Evolutionary conservation across 2,329 filamentous ascomycete genomes (phyloP), one percentile per base, ranked within the genome.

Genomic region (Alternaria viburni): DNA sequence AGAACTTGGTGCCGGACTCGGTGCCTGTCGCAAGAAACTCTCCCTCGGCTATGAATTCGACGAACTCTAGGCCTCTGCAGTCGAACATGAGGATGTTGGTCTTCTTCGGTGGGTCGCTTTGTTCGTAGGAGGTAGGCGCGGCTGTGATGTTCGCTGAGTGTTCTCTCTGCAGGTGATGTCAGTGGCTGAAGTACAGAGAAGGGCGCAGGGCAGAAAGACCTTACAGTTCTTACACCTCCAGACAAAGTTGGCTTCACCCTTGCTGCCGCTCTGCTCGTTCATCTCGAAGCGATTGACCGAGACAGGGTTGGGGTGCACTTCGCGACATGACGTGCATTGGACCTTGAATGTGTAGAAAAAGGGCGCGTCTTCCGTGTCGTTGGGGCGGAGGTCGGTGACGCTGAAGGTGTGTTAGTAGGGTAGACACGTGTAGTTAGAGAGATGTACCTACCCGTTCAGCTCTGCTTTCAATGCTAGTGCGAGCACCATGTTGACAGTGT

Each of bases 201-300:
- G 19, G 26, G 52, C 23, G 21, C n/a, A 45, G 67, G 74, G 67
- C 57, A 68, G 66, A 72, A 63, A 66, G 70, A 96, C 93, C 88
- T 96, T 96, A 89, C 96, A 99, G 78, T 96, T 95, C 82, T 96
- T 97, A 87, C 96, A 99, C 80, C 90, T 94, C 95, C 96, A 99
- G n/a, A 99, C 96, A 81, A 99, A 99, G 81, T 98, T 98, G 65
- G 96, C 96, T 81, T 98, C 94, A 69, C 96, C 96, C 75, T 93
- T 88, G 80, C 94, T 97, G 36, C 94, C 94, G 68, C 93, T 96
- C 80, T 97, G 89, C 69, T 97, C 93, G 77, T 96, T 94, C 75
- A 85, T 87, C 78, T 98, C 95, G 84, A 96, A 97, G 67, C 95
- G 91, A 82, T 88, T 97, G 68, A 98, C 88, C 60, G 90, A 91